Conservation (phyloP, 192 early-diverging fungal species). For the Umbelopsis sp. region DNA sequence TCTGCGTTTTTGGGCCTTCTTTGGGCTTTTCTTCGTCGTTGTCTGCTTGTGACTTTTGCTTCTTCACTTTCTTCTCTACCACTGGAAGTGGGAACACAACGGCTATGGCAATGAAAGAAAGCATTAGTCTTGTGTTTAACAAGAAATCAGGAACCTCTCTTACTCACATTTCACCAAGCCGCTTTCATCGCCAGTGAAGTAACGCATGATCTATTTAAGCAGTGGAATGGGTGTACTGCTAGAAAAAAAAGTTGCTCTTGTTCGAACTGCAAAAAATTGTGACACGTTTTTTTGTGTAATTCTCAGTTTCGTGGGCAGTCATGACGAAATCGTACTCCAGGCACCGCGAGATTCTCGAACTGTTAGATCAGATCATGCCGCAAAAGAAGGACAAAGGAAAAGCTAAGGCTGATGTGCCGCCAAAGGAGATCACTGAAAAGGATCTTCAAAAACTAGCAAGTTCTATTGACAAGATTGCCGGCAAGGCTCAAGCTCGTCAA, state of each 20-base stretch:
- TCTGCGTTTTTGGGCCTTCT: conserved; percentile 22
- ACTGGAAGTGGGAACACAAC: conserved; percentile 29
- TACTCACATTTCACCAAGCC: conserved; percentile 43
- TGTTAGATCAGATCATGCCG: neutral
- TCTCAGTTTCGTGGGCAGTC: neutral
- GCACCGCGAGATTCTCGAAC: neutral
- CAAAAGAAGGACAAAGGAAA: conserved; percentile 11
- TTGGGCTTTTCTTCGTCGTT: conserved; percentile 24
- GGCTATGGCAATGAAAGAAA: conserved; percentile 20
- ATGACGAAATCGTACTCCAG: conserved; percentile 19
- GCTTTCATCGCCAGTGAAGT: conserved; percentile 44
- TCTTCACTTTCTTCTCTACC: conserved; percentile 21
- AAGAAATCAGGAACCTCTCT: neutral
- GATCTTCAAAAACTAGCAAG: conserved; percentile 27
- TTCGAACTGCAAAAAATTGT: conserved; percentile 1
- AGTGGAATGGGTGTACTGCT: neutral
- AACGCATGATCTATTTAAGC: conserved; percentile 23
- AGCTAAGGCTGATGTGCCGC: conserved; percentile 8
- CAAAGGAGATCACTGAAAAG: conserved; percentile 23
- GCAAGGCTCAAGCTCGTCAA: conserved; percentile 21
- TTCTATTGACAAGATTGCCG: conserved; percentile 23
- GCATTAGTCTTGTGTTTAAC: neutral
- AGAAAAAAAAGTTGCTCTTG: conserved; percentile 1
- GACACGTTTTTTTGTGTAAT: conserved; percentile 6
- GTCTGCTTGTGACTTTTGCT: conserved; percentile 13